phyloP scores from a whole-genome alignment of 2,329 filamentous ascomycete species.

The Hirsutella thompsonii region DNA sequence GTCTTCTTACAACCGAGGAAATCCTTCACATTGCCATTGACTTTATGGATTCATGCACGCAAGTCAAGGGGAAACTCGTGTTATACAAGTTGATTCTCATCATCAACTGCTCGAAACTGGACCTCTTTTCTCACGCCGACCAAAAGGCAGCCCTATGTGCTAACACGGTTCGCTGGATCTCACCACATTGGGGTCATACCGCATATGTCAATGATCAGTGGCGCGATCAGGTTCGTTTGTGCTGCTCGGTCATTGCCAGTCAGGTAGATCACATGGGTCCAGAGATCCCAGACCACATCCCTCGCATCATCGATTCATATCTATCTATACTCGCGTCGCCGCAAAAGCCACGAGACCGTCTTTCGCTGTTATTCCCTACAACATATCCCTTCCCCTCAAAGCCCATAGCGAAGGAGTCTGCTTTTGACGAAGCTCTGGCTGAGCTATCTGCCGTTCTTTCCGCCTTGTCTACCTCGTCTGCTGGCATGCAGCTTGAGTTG shows the following conservation, averaged over 20 bases:
- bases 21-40: conserved; percentile 84
- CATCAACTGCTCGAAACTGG: conserved; percentile 75
- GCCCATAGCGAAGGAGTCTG: conserved; percentile 42
- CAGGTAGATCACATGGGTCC: conserved; percentile 68
- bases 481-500: conserved; percentile 61
- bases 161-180: conserved; percentile 82
- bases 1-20: conserved; percentile 66
- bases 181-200: conserved; percentile 79
- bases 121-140: conserved; percentile 68
- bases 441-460: conserved; percentile 84
- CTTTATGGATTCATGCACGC: conserved; percentile 82
- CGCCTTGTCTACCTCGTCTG: conserved; percentile 59
- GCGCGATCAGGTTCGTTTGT: conserved; percentile 84
- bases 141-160: conserved; percentile 61
- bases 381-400: conserved; percentile 80
- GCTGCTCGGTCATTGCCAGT: conserved; percentile 82
- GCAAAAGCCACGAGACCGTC: conserved; percentile 42
- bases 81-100: conserved; percentile 88
- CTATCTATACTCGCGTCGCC: conserved; percentile 52
- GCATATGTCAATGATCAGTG: conserved; percentile 69
- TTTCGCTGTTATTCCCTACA: conserved; percentile 83
- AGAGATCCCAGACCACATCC: conserved; percentile 78
- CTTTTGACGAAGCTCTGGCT: conserved; percentile 75
- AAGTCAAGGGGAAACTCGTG: conserved; percentile 81
- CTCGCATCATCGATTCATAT: conserved; percentile 85